Conservation (phyloP, 768 basidiomycete species). For the Podaxis sp. region DNA sequence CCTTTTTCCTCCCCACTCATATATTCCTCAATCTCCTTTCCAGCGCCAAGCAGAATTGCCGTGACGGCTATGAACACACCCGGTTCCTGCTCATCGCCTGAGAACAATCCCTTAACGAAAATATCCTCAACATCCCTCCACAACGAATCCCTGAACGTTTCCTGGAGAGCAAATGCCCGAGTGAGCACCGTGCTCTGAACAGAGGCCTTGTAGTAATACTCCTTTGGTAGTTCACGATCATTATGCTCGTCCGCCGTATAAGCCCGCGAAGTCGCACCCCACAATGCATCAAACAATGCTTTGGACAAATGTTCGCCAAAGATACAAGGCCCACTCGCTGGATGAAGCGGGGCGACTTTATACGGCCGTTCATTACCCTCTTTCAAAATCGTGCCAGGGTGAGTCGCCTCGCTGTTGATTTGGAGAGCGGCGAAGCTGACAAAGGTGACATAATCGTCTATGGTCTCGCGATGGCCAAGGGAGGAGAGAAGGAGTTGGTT, state of each 20-base stretch:
- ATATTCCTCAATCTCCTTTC: conserved; percentile 12
- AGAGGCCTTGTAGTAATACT: conserved; percentile 9
- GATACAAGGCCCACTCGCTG: conserved; percentile 10
- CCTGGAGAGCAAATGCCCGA: conserved; percentile 11
- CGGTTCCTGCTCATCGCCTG: conserved; percentile 13
- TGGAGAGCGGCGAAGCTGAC: conserved; percentile 3
- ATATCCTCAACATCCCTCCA: conserved; percentile 16
- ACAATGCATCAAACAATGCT: conserved; percentile 1
- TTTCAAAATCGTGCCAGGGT: conserved; percentile 2
- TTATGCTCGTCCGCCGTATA: background rate
- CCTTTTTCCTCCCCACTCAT: conserved; percentile 8
- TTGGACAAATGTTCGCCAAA: conserved; percentile 11
- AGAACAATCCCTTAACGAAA: conserved; percentile 14
- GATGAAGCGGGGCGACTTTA: conserved; percentile 4
- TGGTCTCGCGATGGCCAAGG: conserved; percentile 6
- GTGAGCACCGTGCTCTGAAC: conserved; percentile 12
- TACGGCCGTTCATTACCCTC: background rate
- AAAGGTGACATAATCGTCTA: conserved; percentile 11
- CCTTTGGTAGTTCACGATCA: conserved; percentile 6
- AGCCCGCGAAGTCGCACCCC: conserved; percentile 11
- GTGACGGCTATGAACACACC: conserved; percentile 12
- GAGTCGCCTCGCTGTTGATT: background rate
- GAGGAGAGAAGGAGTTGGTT: conserved; percentile 6
- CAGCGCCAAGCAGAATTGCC: conserved; percentile 14
- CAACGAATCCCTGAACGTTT: conserved; percentile 7